Evolutionary conservation across 225 moss, liverwort and hornwort genomes (phyloP).

Genomic region (Pseudisothecium myosuroides): DNA sequence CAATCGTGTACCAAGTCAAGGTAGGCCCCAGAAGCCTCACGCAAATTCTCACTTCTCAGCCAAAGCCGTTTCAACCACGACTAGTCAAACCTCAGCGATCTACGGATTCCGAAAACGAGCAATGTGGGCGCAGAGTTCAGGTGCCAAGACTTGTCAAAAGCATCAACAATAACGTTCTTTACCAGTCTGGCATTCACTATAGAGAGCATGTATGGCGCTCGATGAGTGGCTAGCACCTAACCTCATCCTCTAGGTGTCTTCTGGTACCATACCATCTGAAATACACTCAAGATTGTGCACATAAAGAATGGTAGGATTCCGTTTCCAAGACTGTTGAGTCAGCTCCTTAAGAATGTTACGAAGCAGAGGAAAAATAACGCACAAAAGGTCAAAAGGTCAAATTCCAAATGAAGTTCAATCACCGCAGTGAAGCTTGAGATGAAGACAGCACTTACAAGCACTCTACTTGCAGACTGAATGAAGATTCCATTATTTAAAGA

Average conservation of each 20-base stretch:
- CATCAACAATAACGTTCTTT: background rate
- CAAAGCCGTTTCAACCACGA: background rate
- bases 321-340: background rate
- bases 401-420: background rate
- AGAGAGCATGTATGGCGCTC: background rate
- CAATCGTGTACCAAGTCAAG: conserved; percentile 16
- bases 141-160: background rate
- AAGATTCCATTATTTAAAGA: background rate
- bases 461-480: background rate
- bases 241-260: background rate
- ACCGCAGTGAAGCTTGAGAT: background rate
- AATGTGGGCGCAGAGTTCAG: background rate
- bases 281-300: background rate
- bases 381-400: background rate
- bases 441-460: background rate
- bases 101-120: background rate
- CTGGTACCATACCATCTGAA: background rate
- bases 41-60: background rate
- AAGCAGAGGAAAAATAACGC: background rate
- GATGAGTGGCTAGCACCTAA: background rate
- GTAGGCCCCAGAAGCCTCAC: background rate
- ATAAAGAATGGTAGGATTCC: background rate
- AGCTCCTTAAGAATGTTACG: background rate
- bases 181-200: background rate
- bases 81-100: conserved; percentile 6